Evolutionary conservation across 805 yeast genomes (phyloP), one percentile per base, ranked within the genome.

Genomic region (Wickerhamomyces bovis): DNA sequence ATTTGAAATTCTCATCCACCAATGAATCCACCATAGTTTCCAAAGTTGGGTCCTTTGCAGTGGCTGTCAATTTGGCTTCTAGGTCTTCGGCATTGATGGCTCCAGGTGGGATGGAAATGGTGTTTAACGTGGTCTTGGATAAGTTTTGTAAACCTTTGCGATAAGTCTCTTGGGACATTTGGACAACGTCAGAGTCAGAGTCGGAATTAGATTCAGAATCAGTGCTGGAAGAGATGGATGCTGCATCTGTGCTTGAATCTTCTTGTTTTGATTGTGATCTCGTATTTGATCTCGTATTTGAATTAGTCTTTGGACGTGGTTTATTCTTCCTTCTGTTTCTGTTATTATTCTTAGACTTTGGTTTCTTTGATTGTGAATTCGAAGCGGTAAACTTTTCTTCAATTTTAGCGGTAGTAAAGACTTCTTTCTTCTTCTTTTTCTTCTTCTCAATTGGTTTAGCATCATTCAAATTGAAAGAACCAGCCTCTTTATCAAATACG

Each of bases 1-100:
- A 18, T 36, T 36, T 36, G 23, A 42, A 21, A 26, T 42, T 15
- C 13, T 63, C 67, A 43, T 55, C 56, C 16, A 65, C 62, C 41
- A 64, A 56, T 3, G 63, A 55, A 46, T 61, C 61, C 30, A 65
- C 69, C 68, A 65, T 65, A 23, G 48, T 54, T 20, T 36, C 36
- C 20, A 33, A 16, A 9, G 55, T 52, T 30, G 44, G 42, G 9
- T 35, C 43, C 12, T 43, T 23, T 9, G 36, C 36, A 13, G 39
- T 23, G 11, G 23, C 42, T 6, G 45, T 39, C 9, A 49, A 20
- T 31, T 44, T 48, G 2, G 49, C 44, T 25, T 49, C 53, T n/a
- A 49, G 15, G 6, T 51, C 51, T 31, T 49, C 54, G 2, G 52
- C 47, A 21, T 39, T 49, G 21, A 46, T n/a, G 3, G 38, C 23